A percentile compares a stretch with the other conserved stretches of the same genome.
Conservation (phyloP, 805 yeast species). For the Candida andamanensis region DNA sequence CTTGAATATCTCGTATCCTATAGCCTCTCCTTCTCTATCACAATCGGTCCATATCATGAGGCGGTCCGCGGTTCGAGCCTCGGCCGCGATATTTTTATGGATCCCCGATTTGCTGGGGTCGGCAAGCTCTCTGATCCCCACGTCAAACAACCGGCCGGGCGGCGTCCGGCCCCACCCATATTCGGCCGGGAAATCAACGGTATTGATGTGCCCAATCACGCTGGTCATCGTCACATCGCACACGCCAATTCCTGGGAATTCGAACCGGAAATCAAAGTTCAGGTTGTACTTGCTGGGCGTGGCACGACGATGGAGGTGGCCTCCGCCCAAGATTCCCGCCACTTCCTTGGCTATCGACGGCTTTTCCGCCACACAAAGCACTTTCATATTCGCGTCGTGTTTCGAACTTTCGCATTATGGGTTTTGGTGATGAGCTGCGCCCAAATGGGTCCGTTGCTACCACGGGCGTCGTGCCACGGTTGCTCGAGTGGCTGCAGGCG, state of each 20-base stretch:
- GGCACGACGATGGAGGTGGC: constrained; percentile 43
- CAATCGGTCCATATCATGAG: constrained; percentile 98
- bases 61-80: constrained; percentile 54
- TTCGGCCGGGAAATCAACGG: constrained; percentile 57
- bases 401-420: neutral
- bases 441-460: too few relatives aligned
- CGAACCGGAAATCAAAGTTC: constrained; percentile 72
- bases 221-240: constrained; percentile 89
- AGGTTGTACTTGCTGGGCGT: constrained; percentile 59
- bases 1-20: constrained; percentile 75
- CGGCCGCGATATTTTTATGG: constrained; percentile 52
- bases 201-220: constrained; percentile 80
- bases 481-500: too few relatives aligned
- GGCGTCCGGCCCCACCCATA: constrained; percentile 62
- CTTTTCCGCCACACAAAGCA: constrained; percentile 95
- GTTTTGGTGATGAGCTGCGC: too few relatives aligned
- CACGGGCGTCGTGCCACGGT: too few relatives aligned
- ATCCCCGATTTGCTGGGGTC: constrained; percentile 13
- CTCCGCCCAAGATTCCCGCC: constrained; percentile 71
- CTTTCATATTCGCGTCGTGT: constrained; percentile 45
- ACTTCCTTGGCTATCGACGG: constrained; percentile 91
- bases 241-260: constrained; percentile 55
- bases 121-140: constrained; percentile 48
- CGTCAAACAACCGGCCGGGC: constrained; percentile 65
- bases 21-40: constrained; percentile 93